Evolutionary conservation across 306 rosid species (phyloP), one percentile per base, ranked within the genome.

Genomic region (Quercus dentata): DNA sequence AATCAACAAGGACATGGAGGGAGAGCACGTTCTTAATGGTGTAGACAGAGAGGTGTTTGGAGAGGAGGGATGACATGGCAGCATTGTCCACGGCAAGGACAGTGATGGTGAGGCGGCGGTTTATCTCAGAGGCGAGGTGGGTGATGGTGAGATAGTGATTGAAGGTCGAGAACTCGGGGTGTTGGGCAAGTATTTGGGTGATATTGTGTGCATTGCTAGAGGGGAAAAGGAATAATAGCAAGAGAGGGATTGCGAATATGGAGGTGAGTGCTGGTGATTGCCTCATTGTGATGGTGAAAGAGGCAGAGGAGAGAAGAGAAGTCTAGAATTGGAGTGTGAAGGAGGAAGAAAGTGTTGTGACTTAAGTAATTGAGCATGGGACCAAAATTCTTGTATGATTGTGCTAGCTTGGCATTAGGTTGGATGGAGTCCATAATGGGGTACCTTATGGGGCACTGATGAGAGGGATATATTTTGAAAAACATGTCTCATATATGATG

Each of bases 41-140:
- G 70, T 76, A 74, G 56, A 93, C 4, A 55, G 94, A 56, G 82
- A 85, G 86, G 71, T 90, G 94, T 58, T 91, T 93, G 77, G 83
- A 85, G 0, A 91, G 85, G 67, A 95, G 82, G 15, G 91, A 67
- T 1, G 92, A 81, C 98, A 95, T 95, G 87, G 92, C 97, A 56
- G 88, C 88, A 70, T 95, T 95, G 92, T 95, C 97, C 15, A 95
- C 23, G 52, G 96, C 94, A 1, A 95, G 98, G 85, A 93, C 89
- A 23, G 99, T 95, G 73, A 95, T 95, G 81, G 99, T 95, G 49
- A 84, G 92, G 13, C 99, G 92, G 77, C 94, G 94, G 92, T 95
- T 95, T 79, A 95, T 91, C 71, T 95, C 99, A 14, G 74, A 90
- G 59, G 97, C 98, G 6, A 95, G 97, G 87, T 89, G 99, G 5